These are phyloP conservation scores for Lactarius sp. DNA, from an alignment of 768 basidiomycete species.

Conservation along the genomic window DNA sequence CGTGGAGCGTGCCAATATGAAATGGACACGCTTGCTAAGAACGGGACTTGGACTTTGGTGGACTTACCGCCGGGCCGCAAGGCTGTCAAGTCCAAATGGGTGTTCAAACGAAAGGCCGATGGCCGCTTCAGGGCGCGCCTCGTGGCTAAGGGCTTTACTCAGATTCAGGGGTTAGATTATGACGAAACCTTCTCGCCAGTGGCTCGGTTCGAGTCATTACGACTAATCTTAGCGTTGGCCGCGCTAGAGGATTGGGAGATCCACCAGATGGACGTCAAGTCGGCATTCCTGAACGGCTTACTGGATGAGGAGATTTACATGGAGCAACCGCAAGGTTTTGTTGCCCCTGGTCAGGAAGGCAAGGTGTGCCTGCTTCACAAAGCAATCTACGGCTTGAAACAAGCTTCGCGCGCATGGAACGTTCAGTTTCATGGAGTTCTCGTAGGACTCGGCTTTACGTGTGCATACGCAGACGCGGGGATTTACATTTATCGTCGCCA, in stretches of 20 bases:
- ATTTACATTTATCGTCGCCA: not conserved
- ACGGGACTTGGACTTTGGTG: constrained; percentile 34
- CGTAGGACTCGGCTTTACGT: not conserved
- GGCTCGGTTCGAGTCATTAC: not conserved
- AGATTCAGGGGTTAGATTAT: constrained; percentile 31
- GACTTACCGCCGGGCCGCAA: constrained; percentile 28
- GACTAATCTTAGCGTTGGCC: constrained; percentile 19
- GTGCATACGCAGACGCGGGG: not conserved
- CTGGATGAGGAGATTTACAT: constrained; percentile 26
- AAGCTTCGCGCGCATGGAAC: no score
- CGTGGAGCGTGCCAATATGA: constrained; percentile 12
- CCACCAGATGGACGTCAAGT: not conserved
- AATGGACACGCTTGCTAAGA: constrained; percentile 23
- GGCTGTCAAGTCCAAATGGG: no score
- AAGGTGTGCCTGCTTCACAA: not conserved
- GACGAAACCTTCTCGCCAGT: not conserved
- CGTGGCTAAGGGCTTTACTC: no score
- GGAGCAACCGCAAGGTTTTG: constrained; percentile 24
- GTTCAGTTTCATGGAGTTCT: no score
- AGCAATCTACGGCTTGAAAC: not conserved
- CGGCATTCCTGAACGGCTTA: constrained; percentile 31
- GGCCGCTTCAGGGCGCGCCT: constrained; percentile 21
- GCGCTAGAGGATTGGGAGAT: no score
- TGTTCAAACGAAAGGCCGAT: not conserved
- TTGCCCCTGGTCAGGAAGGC: not conserved